phyloP scores from a whole-genome alignment of 108 stramenopile species.

The Nannochloropsis gaditana region DNA sequence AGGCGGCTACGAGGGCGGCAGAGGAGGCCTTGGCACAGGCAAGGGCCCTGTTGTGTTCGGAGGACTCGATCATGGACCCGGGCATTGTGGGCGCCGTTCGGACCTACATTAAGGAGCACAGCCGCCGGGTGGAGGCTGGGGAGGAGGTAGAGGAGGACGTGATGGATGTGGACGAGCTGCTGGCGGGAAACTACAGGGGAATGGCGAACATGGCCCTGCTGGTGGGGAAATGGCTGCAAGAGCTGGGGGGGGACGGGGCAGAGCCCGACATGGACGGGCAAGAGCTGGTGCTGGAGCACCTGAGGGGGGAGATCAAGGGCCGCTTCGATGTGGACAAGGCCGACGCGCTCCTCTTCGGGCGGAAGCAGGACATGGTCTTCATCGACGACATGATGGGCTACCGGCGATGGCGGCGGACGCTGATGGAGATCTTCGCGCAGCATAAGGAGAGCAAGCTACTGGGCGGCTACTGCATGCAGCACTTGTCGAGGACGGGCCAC shows the following conservation, averaged over 20 bases:
- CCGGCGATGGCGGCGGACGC: neutral
- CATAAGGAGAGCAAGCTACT: neutral
- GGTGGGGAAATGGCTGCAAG: neutral
- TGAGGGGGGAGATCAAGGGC: neutral
- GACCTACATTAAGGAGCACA: neutral
- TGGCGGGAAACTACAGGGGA: neutral
- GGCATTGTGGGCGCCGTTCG: neutral
- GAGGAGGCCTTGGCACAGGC: neutral
- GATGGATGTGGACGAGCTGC: neutral
- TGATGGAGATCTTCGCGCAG: neutral
- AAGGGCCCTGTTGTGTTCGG: neutral
- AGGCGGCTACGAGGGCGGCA: neutral
- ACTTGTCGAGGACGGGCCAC: neutral
- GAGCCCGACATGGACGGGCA: neutral
- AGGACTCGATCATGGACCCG: slow-evolving; percentile 4
- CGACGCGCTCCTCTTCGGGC: neutral
- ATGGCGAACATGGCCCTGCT: neutral
- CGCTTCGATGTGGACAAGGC: neutral
- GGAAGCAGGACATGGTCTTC: neutral
- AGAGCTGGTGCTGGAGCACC: neutral
- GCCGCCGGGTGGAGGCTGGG: neutral
- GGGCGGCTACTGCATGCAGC: neutral
- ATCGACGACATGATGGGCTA: neutral
- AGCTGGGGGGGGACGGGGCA: neutral
- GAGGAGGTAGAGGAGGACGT: neutral